These are phyloP conservation scores for Triglochin maritima DNA, from an alignment of 106 monocot genomes.

Conservation along the genomic window DNA sequence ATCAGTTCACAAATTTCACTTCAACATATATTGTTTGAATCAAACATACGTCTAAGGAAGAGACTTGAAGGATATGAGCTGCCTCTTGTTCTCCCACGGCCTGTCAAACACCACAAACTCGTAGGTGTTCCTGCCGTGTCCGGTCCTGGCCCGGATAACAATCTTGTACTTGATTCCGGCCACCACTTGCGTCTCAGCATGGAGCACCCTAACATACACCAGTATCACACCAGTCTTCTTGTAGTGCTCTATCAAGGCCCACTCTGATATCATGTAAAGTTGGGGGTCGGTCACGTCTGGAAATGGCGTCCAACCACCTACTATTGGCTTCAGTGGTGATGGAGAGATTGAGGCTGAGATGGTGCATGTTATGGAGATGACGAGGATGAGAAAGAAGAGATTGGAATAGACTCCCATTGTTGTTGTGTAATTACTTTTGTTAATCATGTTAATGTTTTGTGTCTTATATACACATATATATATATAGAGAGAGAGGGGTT, in stretches of 20 bases:
- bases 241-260: conserved; percentile 15
- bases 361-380: too few relatives aligned
- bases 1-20: too few relatives aligned
- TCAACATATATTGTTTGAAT: too few relatives aligned
- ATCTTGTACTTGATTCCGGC: conserved; percentile 37
- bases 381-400: too few relatives aligned
- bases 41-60: too few relatives aligned
- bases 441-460: too few relatives aligned
- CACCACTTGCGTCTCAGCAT: conserved; percentile 39
- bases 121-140: conserved; percentile 8
- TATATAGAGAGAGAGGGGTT: too few relatives aligned
- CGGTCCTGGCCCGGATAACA: conserved; percentile 20
- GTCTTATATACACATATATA: too few relatives aligned
- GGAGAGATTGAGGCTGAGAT: background rate
- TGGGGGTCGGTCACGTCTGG: conserved; percentile 4
- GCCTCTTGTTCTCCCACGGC: conserved; percentile 13
- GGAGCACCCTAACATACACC: conserved; percentile 22
- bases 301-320: conserved; percentile 9
- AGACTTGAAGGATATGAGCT: conserved; percentile 21
- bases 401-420: too few relatives aligned
- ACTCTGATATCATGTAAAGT: background rate
- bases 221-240: conserved; percentile 8
- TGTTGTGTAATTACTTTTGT: too few relatives aligned
- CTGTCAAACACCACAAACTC: conserved; percentile 38
- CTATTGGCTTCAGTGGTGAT: background rate